Evolutionary conservation across 2,329 filamentous ascomycete species (phyloP), one percentile per base, ranked within the genome.

Genomic region (Xylariaceae sp.): DNA sequence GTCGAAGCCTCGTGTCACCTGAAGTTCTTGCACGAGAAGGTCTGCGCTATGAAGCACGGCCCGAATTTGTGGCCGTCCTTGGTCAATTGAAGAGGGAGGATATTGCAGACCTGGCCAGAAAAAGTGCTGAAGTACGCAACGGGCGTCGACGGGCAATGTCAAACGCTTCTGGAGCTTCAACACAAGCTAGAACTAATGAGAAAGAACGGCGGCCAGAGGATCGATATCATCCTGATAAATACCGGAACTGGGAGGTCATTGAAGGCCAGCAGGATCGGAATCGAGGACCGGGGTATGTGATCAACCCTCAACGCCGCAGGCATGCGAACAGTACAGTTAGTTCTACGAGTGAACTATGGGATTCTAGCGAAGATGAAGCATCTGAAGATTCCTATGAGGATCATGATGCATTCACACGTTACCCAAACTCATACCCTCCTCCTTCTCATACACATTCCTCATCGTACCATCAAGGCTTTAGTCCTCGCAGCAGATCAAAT

Each of bases 21-120:
- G 83, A 85, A 61, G 82, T 86, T 0, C 74, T 87, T 3, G 76
- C 79, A 34, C 74, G 78, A 37, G 82, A 83, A 3, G 79, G 82
- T 11, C 77, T 85, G 19, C 79, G 85, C 8, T 87, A 85, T 64
- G 84, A 87, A 68, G 85, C 84, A 8, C 77, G 82, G 1, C 84
- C 83, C 0, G 78, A 82, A 1, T 87, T 84, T 56, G 83, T 87
- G 2, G 85, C 85, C 11, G 72, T 88, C 3, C 76, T 88, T 0
- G 86, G 86, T 4, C 74, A 80, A 12, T 74, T 87, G 2, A 75
- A 75, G 2, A 77, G 76, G 1, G 78, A 82, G 11, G 70, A 87
- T 39, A 80, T 88, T 34, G 73, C 74, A 17, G 75, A 80, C 6
- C 82, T 78, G 53, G 83, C 84, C 1, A 75, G 76, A 3, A 73